These are phyloP conservation scores for Nitzschia sp. DNA, from an alignment of 108 stramenopile species.

Conservation along the genomic window DNA sequence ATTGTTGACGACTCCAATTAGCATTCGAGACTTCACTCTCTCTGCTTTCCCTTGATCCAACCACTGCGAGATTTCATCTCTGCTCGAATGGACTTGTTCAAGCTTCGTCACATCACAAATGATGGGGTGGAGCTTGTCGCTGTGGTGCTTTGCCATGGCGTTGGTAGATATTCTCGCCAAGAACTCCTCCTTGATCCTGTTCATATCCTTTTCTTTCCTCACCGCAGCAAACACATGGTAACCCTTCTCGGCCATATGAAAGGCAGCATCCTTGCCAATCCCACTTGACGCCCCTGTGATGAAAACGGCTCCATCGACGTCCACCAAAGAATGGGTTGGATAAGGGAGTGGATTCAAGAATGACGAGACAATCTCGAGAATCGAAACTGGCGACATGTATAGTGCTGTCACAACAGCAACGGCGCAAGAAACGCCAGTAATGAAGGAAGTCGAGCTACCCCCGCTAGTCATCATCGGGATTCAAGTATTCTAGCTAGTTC, in stretches of 20 bases:
- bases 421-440: background rate
- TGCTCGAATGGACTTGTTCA: background rate
- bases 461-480: too few relatives aligned
- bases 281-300: background rate
- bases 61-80: background rate
- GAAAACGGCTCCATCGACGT: background rate
- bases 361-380: background rate
- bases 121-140: background rate
- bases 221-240: background rate
- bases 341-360: background rate
- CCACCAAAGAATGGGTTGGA: background rate
- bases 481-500: too few relatives aligned
- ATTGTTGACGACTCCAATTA: background rate
- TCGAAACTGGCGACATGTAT: background rate
- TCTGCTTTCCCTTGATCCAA: background rate
- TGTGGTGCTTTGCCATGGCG: background rate
- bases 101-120: background rate
- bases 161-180: background rate
- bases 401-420: background rate
- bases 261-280: conserved; percentile 1
- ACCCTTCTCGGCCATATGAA: background rate
- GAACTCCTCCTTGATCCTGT: background rate
- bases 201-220: background rate
- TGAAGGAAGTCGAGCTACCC: background rate
- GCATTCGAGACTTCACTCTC: background rate